These are phyloP conservation scores for Arabis alpina DNA, from an alignment of 345 rosid genomes.

Conservation along the genomic window DNA sequence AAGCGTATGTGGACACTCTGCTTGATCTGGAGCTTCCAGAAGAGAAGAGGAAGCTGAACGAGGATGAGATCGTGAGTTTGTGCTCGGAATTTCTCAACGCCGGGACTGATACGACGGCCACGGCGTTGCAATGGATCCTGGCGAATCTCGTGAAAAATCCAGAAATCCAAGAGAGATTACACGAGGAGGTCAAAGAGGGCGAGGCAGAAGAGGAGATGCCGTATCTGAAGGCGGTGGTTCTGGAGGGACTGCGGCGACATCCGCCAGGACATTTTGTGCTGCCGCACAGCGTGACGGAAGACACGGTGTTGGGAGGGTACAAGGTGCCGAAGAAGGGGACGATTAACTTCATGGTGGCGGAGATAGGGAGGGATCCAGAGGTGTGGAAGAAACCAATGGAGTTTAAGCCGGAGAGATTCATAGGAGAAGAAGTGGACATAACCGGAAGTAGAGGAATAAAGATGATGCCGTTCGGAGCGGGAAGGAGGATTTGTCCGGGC, in stretches of 20 bases:
- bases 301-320: constrained; percentile 38
- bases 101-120: constrained; percentile 47
- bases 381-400: constrained; percentile 50
- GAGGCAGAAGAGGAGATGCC: constrained; percentile 48
- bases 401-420: constrained; percentile 48
- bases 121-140: constrained; percentile 51
- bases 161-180: no score
- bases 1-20: constrained; percentile 46
- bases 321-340: constrained; percentile 42
- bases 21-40: constrained; percentile 45
- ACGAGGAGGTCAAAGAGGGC: constrained; percentile 37
- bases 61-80: constrained; percentile 33
- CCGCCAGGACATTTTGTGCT: constrained; percentile 43
- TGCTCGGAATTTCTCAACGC: constrained; percentile 44
- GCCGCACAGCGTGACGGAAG: constrained; percentile 42
- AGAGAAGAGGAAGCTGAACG: constrained; percentile 40
- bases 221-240: constrained; percentile 38
- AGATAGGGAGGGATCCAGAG: no score
- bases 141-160: constrained; percentile 47
- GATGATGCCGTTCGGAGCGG: constrained; percentile 56
- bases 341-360: no score
- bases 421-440: constrained; percentile 34
- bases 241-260: constrained; percentile 47
- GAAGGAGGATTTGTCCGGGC: no score
- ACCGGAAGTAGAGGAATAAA: constrained; percentile 47